Base-by-base conservation (phyloP, 2,329 filamentous ascomycete species). In the Trichoderma atroviride region DNA sequence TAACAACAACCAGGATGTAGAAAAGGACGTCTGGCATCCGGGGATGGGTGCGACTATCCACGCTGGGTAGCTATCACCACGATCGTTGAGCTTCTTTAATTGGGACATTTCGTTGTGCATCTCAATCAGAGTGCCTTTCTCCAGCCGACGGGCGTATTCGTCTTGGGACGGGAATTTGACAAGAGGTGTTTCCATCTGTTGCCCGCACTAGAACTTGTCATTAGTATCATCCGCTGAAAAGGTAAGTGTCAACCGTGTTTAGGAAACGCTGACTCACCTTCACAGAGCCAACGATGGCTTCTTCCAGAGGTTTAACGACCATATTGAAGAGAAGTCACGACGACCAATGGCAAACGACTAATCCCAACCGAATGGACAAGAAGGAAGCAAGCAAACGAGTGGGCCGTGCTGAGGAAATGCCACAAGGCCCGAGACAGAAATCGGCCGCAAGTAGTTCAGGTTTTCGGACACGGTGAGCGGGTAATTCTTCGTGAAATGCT, bases 1-100 rank as follows among this genome's bases (percentile, higher is more conserved):
- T 1, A 80, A 71, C 7, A 80, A 37, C 2, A 80, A 71, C 79
- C 79, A 80, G 0, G 79, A 75, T 16, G 72, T 77, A 1, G 71
- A 61, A 31, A 80, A 80, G 0, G 78, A 72, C 0, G 74, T 80
- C 0, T 72, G 75, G 0, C 75, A 62, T 0, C 74, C 76, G 0
- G 75, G 75, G 1, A 80, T 75, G 0, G 77, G 76, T 0, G 76
- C 75, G n/a, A 80, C 62, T 0, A 75, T 73, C 79, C 79, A 80
- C 1, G 75, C 69, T 7, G 72, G 68, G 47, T 78, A 76, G 0
- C 29, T 35, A 0, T 57, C 68, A 2, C 70, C 63, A 9, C 68
- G 70, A 1, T 77, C 70, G 31, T 80, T 80, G 50, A 76, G 75
- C 0, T 69, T 61, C 19, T 74, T 73, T 1, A 79, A 43, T 0